Conservation (phyloP, 1,284 basidiomycete species). For the Melampsora americana region DNA sequence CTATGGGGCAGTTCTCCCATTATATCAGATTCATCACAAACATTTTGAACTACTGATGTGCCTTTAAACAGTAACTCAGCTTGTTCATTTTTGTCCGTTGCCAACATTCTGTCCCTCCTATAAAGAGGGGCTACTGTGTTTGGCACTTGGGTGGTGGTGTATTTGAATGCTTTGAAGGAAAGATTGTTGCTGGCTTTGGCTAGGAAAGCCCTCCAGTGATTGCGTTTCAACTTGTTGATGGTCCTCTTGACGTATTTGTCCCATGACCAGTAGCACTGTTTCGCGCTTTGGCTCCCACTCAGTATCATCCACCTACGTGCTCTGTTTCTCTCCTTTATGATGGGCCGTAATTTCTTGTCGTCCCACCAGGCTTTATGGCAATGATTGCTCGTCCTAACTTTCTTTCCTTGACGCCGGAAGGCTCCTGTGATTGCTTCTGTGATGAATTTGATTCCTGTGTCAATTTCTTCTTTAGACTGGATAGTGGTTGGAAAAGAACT, state of each 20-base stretch:
- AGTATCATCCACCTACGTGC: neutral
- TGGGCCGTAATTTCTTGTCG: neutral
- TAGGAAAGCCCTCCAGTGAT: too few species aligned
- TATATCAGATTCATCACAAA: neutral
- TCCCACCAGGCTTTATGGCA: neutral
- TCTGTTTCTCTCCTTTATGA: too few species aligned
- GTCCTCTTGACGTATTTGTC: too few species aligned
- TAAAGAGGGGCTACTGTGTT: too few species aligned
- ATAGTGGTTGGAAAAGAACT: neutral
- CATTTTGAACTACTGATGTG: neutral
- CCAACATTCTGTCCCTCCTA: too few species aligned
- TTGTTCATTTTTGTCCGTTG: neutral
- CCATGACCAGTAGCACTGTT: too few species aligned
- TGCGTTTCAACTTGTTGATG: too few species aligned
- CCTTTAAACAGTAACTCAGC: conserved; percentile 2
- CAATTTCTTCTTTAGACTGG: neutral
- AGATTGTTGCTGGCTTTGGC: too few species aligned
- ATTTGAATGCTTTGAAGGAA: too few species aligned
- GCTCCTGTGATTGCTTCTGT: neutral
- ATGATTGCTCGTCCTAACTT: neutral
- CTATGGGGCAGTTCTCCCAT: too few species aligned
- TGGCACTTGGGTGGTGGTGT: too few species aligned
- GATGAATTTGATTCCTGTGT: neutral
- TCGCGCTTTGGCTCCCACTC: too few species aligned
- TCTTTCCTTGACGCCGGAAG: neutral